Percentiles rank a stretch among this genome's conserved stretches.
phyloP scores from a whole-genome alignment of 2,329 filamentous ascomycete species.

The Penicillium brasilianum region DNA sequence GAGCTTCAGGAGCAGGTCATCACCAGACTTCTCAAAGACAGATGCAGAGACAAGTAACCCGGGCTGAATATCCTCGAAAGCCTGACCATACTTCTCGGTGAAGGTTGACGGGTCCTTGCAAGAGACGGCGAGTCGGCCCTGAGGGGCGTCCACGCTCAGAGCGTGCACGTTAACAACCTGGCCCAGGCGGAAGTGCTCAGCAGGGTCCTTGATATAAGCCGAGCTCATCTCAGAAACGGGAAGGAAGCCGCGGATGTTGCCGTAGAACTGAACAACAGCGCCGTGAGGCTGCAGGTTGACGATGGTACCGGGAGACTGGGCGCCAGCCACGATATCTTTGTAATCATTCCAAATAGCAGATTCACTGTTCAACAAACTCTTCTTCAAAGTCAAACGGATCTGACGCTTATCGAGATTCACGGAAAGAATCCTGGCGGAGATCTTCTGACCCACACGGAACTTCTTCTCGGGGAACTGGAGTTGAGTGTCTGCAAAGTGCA shows the following conservation, averaged over 20 bases:
- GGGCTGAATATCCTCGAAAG: slow-evolving; percentile 73
- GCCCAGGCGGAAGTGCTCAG: slow-evolving; percentile 84
- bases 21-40: slow-evolving; percentile 79
- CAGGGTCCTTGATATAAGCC: slow-evolving; percentile 87
- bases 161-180: slow-evolving; percentile 92
- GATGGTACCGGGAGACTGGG: slow-evolving; percentile 84
- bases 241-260: slow-evolving; percentile 79
- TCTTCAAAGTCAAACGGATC: slow-evolving; percentile 89
- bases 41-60: slow-evolving; percentile 78
- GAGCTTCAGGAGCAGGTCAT: slow-evolving; percentile 78
- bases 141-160: slow-evolving; percentile 75
- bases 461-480: slow-evolving; percentile 95
- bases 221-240: slow-evolving; percentile 98
- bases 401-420: slow-evolving; percentile 75
- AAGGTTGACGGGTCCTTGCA: slow-evolving; percentile 88
- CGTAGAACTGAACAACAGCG: slow-evolving; percentile 92
- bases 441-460: slow-evolving; percentile 81
- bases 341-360: slow-evolving; percentile 78
- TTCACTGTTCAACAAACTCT: slow-evolving; percentile 90
- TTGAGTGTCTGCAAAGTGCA: slow-evolving; percentile 85
- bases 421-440: slow-evolving; percentile 85
- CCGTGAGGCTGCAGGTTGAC: slow-evolving; percentile 78
- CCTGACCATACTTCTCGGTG: slow-evolving; percentile 73
- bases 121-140: slow-evolving; percentile 78
- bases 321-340: slow-evolving; percentile 72